Base-by-base conservation (phyloP, 768 basidiomycete genomes). In the Sporobolomyces phaffii region DNA sequence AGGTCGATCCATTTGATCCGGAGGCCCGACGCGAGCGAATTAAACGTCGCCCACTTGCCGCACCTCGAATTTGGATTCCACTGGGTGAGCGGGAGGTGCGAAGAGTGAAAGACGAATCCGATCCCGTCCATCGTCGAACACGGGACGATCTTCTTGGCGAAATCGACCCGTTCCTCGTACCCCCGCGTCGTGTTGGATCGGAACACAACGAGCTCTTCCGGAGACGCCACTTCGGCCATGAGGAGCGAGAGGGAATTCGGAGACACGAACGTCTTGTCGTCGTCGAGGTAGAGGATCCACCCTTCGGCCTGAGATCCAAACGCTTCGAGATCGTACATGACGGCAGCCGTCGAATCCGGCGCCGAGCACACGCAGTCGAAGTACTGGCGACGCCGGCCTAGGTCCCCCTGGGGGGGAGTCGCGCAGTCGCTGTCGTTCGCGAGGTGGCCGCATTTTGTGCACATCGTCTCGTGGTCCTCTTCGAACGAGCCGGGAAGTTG, bases 1-100 rank as follows among this genome's bases (percentile, higher is more conserved):
- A 69, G 58, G 53, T 69, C 68, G 62, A 69, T 40, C 68, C 68
- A 69, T 33, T 61, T 69, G 45, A 69, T 38, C n/a, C 49, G 38
- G 13, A 69, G 53, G 24, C 43, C 49, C 15, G 24, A 17, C 2
- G 68, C 28, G 52, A 69, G 68, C 5, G 52, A 60, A 2, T 14
- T 45, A 31, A 69, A 48, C 34, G 62, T 64, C 26, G 58, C 51
- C 58, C 59, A 69, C 10, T 28, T 34, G 15, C 62, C 62, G 40
- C 62, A 69, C 5, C 68, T 58, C 6, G 53, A 29, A 2, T 47
- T 49, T 5, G 41, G 5, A 29, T 15, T 24, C 68, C 68, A 69
- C 18, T 44, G 47, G 15, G 62, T 56, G 13, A 50, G 33, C 33
- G 63, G 62, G 29, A 69, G 59, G 47, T 69, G 52, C 18, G 59